Percentiles rank a stretch among this genome's conserved stretches.
phyloP scores from a whole-genome alignment of 805 yeast species.

The Lipomyces oligophaga region DNA sequence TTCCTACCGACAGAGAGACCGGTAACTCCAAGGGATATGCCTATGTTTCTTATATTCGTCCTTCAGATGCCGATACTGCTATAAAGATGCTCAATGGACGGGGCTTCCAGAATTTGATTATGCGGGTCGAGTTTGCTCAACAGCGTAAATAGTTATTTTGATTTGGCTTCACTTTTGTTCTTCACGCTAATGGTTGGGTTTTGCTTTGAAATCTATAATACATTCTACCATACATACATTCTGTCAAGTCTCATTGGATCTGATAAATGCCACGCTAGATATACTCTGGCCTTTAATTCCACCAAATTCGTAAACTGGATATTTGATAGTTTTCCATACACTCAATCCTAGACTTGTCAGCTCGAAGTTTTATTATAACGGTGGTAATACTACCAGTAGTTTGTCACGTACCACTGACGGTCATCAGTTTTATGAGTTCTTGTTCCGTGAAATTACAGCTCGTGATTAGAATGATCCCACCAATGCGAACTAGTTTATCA shows the following conservation, averaged over 20 bases:
- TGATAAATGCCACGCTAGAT: slow-evolving; percentile 71
- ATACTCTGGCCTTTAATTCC: slow-evolving; percentile 86
- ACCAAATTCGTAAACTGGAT: slow-evolving; percentile 84
- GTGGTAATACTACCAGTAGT: no score
- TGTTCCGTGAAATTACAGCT: slow-evolving; percentile 89
- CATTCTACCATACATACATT: no score
- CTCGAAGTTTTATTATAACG: neutral
- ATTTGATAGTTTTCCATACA: slow-evolving; percentile 63
- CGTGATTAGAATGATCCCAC: slow-evolving; percentile 68
- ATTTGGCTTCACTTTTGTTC: no score
- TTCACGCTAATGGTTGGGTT: no score
- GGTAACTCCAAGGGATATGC: slow-evolving; percentile 95
- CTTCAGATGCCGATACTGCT: slow-evolving; percentile 70
- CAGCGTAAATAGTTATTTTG: slow-evolving; percentile 8
- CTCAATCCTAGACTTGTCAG: slow-evolving; percentile 39
- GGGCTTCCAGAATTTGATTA: slow-evolving; percentile 87
- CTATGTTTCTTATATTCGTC: slow-evolving; percentile 74
- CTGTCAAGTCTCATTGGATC: slow-evolving; percentile 6
- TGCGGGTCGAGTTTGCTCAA: slow-evolving; percentile 46
- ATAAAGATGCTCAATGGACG: slow-evolving; percentile 74
- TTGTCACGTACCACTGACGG: slow-evolving; percentile 38
- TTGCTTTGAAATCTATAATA: no score
- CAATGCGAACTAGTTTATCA: slow-evolving; percentile 48
- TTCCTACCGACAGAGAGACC: slow-evolving; percentile 88
- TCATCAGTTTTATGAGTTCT: slow-evolving; percentile 59